Percentiles rank a stretch among this genome's conserved stretches.
Evolutionary conservation across 441 rosid genomes (phyloP).

Genomic region (Viola pubescens): DNA sequence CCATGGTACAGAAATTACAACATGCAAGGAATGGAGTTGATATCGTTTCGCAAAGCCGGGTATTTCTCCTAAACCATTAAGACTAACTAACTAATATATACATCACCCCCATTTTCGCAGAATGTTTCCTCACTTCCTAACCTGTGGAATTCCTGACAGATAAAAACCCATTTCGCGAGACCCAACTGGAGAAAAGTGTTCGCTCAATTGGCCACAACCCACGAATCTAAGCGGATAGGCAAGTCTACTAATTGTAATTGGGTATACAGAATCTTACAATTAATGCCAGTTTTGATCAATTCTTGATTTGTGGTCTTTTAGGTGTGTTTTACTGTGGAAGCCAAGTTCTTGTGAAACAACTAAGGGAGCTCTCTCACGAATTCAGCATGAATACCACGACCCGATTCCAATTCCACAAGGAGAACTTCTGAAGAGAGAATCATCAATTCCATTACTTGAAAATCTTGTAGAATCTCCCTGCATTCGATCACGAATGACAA

Average conservation of each 20-base stretch:
- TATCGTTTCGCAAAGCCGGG: conserved; percentile 86
- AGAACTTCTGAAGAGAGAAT: conserved; percentile 45
- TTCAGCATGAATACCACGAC: conserved; percentile 71
- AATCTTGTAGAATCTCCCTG: too few species aligned
- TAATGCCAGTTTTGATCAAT: neutral
- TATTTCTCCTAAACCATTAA: conserved; percentile 14
- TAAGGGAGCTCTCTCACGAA: conserved; percentile 66
- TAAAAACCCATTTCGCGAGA: conserved; percentile 89
- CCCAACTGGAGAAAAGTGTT: conserved; percentile 95
- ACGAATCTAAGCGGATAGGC: conserved; percentile 66
- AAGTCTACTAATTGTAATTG: neutral
- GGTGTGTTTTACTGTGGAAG: conserved; percentile 98
- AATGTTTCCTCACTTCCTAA: neutral
- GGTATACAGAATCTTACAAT: neutral
- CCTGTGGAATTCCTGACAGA: conserved; percentile 29
- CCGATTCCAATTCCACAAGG: conserved; percentile 87
- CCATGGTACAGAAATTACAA: conserved; percentile 88
- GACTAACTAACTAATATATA: neutral
- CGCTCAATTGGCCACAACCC: conserved; percentile 40
- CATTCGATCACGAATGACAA: too few species aligned
- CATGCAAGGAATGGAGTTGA: conserved; percentile 93
- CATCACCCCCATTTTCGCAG: neutral
- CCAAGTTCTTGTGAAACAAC: conserved; percentile 50
- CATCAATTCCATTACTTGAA: neutral
- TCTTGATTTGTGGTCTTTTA: conserved; percentile 19